Percentiles rank a stretch among this genome's conserved stretches.
These are phyloP conservation scores for Xylariaceae sp. DNA, from an alignment of 2,329 filamentous ascomycete genomes.

Conservation along the genomic window DNA sequence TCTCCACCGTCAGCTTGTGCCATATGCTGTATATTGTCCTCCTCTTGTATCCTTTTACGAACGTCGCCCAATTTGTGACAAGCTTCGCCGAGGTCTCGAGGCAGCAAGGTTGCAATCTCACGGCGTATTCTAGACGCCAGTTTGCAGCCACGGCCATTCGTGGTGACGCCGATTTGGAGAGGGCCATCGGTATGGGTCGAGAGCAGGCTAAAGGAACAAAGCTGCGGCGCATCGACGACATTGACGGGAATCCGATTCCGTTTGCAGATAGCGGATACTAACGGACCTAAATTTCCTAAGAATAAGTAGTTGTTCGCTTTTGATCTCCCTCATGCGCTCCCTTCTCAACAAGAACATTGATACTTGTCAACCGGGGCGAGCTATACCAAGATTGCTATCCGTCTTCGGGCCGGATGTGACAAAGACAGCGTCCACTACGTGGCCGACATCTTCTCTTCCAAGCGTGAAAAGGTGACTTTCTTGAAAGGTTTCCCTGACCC, in stretches of 20 bases:
- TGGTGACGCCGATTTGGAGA: slow-evolving; percentile 90
- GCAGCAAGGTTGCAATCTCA: slow-evolving; percentile 78
- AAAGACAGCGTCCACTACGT: slow-evolving; percentile 87
- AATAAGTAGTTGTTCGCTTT: slow-evolving; percentile 1
- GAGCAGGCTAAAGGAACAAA: slow-evolving; percentile 86
- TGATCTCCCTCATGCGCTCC: neutral
- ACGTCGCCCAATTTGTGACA: slow-evolving; percentile 72
- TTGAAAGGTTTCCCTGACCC: slow-evolving; percentile 60
- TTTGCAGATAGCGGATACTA: slow-evolving; percentile 69
- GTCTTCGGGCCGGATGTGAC: slow-evolving; percentile 56
- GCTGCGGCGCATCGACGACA: slow-evolving; percentile 76
- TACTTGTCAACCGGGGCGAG: neutral
- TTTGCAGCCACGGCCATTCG: slow-evolving; percentile 91
- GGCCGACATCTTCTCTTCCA: slow-evolving; percentile 72
- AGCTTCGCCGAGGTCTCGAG: slow-evolving; percentile 66
- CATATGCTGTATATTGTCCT: slow-evolving; percentile 50
- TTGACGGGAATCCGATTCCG: slow-evolving; percentile 85
- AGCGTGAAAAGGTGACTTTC: slow-evolving; percentile 67
- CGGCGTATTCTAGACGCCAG: slow-evolving; percentile 82
- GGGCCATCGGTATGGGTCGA: slow-evolving; percentile 87
- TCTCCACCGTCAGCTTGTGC: slow-evolving; percentile 34
- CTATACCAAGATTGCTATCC: slow-evolving; percentile 36
- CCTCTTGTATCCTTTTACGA: slow-evolving; percentile 64
- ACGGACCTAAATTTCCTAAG: slow-evolving; percentile 42
- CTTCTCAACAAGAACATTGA: neutral